Evolutionary conservation across 1,284 basidiomycete genomes (phyloP), one percentile per base, ranked within the genome.

Genomic region (Trametes pubescens): DNA sequence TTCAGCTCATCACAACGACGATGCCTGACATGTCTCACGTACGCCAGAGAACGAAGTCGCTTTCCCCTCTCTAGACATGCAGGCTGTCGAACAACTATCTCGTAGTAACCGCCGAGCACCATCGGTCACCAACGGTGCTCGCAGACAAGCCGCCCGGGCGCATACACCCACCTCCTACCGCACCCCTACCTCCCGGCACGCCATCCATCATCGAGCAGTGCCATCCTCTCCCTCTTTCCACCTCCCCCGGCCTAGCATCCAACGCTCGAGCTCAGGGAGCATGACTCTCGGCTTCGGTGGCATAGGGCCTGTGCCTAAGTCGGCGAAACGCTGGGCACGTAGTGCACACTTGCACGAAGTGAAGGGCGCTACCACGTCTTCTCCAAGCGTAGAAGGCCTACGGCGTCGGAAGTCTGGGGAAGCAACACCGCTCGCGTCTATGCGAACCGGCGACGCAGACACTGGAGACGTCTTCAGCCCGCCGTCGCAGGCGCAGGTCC

Each of bases 341-440:
- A 89, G 81, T 4, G 87, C 91, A 2, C 91, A 92, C 78, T 66
- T 92, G 64, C 91, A 92, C 69, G 89, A 91, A 72, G 84, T 91
- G 64, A 81, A 80, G 65, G 66, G 62, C 29, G 46, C 62, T 11
- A 47, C 52, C 11, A 34, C 58, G 37, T 35, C 59, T 13, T 53
- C 32, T 9, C 34, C 24, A 14, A 60, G 9, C 44, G 10, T 51
- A 32, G 43, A 38, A 9, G 58, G 24, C 22, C 32, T 49, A 24
- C 29, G 29, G 14, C 51, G 46, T 16, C 8, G 21, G 53, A 59
- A n/a, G 3, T n/a, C 35, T 22, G 55, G 49, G 1, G 21, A 53
- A 6, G 24, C 49, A 16, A 60, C 64, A 10, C 61, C 56, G 7
- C 18, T 60, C 2, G 52, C 54, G 16, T 37, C 60, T 13, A 22